These are phyloP conservation scores for Acanthamoeba castellanii DNA, from an alignment of 208 protist genomes.

Conservation along the genomic window DNA sequence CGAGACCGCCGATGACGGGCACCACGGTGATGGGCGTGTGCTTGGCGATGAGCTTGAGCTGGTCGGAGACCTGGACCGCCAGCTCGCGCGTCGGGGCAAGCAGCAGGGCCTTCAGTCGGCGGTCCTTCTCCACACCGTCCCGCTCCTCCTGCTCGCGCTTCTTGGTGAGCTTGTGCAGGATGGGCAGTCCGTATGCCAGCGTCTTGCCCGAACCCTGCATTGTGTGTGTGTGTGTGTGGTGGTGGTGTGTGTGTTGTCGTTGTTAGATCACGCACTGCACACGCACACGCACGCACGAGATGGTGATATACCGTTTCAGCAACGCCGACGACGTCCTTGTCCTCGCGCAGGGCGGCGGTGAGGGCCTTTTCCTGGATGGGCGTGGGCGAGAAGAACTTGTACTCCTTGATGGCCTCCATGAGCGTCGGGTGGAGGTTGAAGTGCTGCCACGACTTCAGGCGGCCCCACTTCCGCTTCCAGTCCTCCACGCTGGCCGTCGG, in stretches of 20 bases:
- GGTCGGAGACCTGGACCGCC: slow-evolving; percentile 89
- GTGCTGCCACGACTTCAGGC: slow-evolving; percentile 46
- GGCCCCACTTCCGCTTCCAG: slow-evolving; percentile 53
- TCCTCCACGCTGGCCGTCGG: slow-evolving; percentile 43
- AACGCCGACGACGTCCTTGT: slow-evolving; percentile 31
- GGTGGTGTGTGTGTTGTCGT: too few relatives aligned
- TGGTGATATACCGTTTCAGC: slow-evolving; percentile 8
- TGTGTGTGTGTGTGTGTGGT: not conserved
- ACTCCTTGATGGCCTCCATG: slow-evolving; percentile 48
- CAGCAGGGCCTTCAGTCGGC: slow-evolving; percentile 59
- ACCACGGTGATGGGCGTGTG: slow-evolving; percentile 75
- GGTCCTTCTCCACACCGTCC: not conserved
- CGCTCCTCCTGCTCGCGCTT: slow-evolving; percentile 55
- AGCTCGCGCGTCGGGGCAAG: slow-evolving; percentile 90
- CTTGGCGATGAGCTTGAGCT: slow-evolving; percentile 80
- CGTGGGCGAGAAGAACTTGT: slow-evolving; percentile 34
- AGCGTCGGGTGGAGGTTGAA: slow-evolving; percentile 19
- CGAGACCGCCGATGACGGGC: slow-evolving; percentile 88
- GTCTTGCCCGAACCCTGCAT: slow-evolving; percentile 88
- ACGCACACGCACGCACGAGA: not conserved
- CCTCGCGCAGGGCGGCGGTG: slow-evolving; percentile 33
- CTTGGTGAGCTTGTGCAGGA: slow-evolving; percentile 90
- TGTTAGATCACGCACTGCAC: too few relatives aligned
- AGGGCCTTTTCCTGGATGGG: slow-evolving; percentile 48
- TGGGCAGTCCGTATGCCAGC: slow-evolving; percentile 87